Evolutionary conservation across 805 yeast species (phyloP).

Genomic region (Maudiozyma bulderi): DNA sequence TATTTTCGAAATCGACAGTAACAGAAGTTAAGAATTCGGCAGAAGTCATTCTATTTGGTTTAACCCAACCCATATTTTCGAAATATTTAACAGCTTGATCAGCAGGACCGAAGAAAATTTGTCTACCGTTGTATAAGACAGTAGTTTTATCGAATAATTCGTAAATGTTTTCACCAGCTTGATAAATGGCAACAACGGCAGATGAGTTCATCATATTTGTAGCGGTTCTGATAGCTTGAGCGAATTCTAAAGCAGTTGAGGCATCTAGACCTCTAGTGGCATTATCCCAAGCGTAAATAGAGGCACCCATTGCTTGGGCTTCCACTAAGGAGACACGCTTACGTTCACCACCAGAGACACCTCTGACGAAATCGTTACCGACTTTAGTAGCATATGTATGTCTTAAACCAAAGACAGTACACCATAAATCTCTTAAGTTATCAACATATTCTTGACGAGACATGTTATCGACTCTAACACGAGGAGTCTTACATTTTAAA

Average conservation of each 20-base stretch:
- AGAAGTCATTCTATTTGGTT: conserved; percentile 56
- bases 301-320: conserved; percentile 44
- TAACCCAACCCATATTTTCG: conserved; percentile 50
- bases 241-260: conserved; percentile 59
- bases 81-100: conserved; percentile 45
- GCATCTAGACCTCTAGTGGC: conserved; percentile 66
- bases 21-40: conserved; percentile 59
- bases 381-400: conserved; percentile 56
- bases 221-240: conserved; percentile 48
- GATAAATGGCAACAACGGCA: conserved; percentile 59
- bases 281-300: conserved; percentile 56
- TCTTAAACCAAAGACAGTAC: conserved; percentile 43
- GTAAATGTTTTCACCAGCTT: conserved; percentile 58
- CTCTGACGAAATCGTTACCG: conserved; percentile 59
- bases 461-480: conserved; percentile 34
- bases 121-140: conserved; percentile 51
- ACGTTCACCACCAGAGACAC: conserved; percentile 67
- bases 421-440: conserved; percentile 32
- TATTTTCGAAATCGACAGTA: conserved; percentile 52
- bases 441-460: conserved; percentile 33
- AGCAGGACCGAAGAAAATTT: conserved; percentile 51
- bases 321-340: conserved; percentile 65
- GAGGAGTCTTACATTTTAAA: conserved; percentile 40
- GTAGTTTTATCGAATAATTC: conserved; percentile 52
- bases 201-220: conserved; percentile 47